A percentile compares a stretch with the other conserved stretches of the same genome.
phyloP scores from a whole-genome alignment of 306 rosid species.

The Aeschynomene evenia region DNA sequence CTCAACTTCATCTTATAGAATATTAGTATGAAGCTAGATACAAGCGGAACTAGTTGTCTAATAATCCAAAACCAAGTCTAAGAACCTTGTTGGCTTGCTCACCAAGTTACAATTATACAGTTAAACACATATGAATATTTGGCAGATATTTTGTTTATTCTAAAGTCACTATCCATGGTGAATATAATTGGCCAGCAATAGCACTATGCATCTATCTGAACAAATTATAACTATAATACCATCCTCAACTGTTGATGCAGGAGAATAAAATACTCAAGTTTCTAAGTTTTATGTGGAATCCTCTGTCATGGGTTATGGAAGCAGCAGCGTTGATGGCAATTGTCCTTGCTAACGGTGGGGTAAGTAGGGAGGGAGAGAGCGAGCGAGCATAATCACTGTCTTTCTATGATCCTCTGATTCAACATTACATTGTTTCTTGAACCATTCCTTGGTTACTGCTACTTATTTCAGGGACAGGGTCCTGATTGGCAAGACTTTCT shows the following conservation, averaged over 20 bases:
- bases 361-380: too few relatives aligned
- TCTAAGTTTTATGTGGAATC: constrained; percentile 89
- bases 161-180: not conserved
- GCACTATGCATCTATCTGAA: not conserved
- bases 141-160: not conserved
- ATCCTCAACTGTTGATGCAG: constrained; percentile 39
- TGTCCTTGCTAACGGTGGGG: constrained; percentile 86
- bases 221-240: not conserved
- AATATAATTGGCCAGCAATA: not conserved
- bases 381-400: not conserved
- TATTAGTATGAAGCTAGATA: constrained; percentile 3
- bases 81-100: not conserved
- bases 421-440: not conserved
- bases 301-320: constrained; percentile 96
- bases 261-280: constrained; percentile 80
- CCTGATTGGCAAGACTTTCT: constrained; percentile 95
- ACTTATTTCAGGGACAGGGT: constrained; percentile 80
- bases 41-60: not conserved
- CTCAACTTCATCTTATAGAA: not conserved
- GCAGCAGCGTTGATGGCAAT: constrained; percentile 94
- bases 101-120: not conserved
- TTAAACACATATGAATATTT: not conserved
- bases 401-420: not conserved
- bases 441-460: constrained; percentile 19
- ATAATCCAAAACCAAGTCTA: not conserved